Evolutionary conservation across 805 yeast species (phyloP).

Genomic region (Saccharomycopsis sp.): DNA sequence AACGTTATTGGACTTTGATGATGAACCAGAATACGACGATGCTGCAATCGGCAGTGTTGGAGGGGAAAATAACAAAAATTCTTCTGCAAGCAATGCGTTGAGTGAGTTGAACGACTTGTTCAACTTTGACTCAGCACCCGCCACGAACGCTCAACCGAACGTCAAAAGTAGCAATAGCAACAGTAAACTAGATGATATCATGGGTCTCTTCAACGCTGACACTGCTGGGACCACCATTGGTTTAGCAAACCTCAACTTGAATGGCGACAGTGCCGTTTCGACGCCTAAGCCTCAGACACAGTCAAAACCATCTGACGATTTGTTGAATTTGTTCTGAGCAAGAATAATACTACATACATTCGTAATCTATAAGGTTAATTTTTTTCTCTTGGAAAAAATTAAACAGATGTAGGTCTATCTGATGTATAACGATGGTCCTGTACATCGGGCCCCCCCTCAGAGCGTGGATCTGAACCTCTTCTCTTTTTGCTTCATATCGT

Average conservation of each 20-base stretch:
- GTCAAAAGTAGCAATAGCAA: neutral
- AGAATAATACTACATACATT: no score
- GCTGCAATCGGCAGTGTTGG: neutral
- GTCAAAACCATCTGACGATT: slow-evolving; percentile 19
- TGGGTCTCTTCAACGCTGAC: slow-evolving; percentile 18
- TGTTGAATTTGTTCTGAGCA: slow-evolving; percentile 14
- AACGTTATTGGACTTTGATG: slow-evolving; percentile 79
- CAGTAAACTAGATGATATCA: slow-evolving; percentile 14
- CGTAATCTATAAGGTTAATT: no score
- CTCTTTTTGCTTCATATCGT: no score
- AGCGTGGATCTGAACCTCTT: no score
- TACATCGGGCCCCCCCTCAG: no score
- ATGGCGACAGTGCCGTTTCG: neutral
- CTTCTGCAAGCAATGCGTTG: slow-evolving; percentile 35
- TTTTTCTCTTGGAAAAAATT: no score
- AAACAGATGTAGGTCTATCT: no score
- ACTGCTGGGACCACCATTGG: slow-evolving; percentile 14
- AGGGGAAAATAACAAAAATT: neutral
- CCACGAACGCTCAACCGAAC: slow-evolving; percentile 1
- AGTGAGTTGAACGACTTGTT: slow-evolving; percentile 73
- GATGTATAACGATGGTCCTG: no score
- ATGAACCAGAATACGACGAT: slow-evolving; percentile 35
- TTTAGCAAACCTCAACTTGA: slow-evolving; percentile 12
- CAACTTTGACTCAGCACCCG: slow-evolving; percentile 26
- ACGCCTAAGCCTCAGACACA: no score